Evolutionary conservation across 2,329 filamentous ascomycete species (phyloP), one percentile per base, ranked within the genome.

Genomic region (Rhynchosporium agropyri): DNA sequence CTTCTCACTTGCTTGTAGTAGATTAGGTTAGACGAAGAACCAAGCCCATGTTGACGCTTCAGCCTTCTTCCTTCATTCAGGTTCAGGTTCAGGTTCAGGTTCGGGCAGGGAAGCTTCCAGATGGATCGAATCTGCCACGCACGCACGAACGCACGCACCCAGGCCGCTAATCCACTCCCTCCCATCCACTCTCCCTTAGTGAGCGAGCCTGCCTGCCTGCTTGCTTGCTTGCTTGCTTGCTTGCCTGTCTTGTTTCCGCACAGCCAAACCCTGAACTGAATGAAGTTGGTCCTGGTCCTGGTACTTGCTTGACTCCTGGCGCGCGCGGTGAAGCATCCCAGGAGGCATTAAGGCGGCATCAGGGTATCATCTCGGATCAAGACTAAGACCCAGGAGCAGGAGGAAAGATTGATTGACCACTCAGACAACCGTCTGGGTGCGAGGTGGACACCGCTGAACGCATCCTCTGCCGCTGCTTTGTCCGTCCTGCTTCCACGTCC

Each of bases 61-160:
- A 13, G 20, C 20, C 20, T 20, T 20, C 20, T 20, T 20, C 36
- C 7, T 40, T 40, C 7, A 12, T 12, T 12, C 6, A 7, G 7
- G 6, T 40, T 40, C 36, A 7, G 36, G 36, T 40, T 7, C 36
- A 40, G 36, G 36, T 40, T 40, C 36, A 40, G 36, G 36, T 56
- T 56, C n/a, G n/a, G n/a, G n/a, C n/a, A 36, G 28, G 54, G 38
- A 26, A 36, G 54, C 42, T 57, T 57, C 54, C 54, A 57, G 54
- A 43, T 46, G 40, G 54, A 45, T 57, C 54, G 40, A 57, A 57
- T 46, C 40, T 28, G 10, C 54, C 45, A 26, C 20, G 20, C 20
- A 20, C 20, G 20, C 20, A 20, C 20, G 20, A 20, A 20, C 20
- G 20, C 20, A 20, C 20, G 20, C 20, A 20, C 20, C 20, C 20